Evolutionary conservation across 805 yeast species (phyloP).

Genomic region (Saccharomyces jurei): DNA sequence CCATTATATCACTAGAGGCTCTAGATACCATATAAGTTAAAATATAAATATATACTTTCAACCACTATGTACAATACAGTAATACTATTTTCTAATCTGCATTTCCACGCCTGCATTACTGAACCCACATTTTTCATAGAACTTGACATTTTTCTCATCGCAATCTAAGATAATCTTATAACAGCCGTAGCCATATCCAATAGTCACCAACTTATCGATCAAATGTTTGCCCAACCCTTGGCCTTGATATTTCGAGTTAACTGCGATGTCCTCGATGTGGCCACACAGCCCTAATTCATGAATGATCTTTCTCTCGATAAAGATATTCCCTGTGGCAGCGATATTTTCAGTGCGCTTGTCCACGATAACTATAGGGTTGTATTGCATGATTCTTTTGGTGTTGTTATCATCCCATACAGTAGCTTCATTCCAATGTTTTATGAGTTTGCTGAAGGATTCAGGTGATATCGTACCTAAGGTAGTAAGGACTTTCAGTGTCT

Average conservation of each 20-base stretch:
- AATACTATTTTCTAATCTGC: constrained; percentile 39
- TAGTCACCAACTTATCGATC: constrained; percentile 50
- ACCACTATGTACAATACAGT: not conserved
- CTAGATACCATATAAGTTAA: constrained; percentile 20
- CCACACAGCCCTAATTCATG: constrained; percentile 84
- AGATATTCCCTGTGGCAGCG: constrained; percentile 77
- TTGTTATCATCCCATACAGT: constrained; percentile 20
- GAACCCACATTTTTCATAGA: constrained; percentile 85
- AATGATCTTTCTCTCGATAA: constrained; percentile 75
- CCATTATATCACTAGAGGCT: constrained; percentile 64
- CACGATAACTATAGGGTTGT: constrained; percentile 63
- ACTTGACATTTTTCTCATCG: constrained; percentile 68
- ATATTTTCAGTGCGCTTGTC: constrained; percentile 39
- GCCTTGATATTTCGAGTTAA: constrained; percentile 69
- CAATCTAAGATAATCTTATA: constrained; percentile 90
- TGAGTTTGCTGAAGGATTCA: constrained; percentile 41
- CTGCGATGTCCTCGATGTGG: constrained; percentile 92
- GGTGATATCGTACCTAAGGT: constrained; percentile 67
- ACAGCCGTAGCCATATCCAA: constrained; percentile 59
- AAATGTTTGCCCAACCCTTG: constrained; percentile 64
- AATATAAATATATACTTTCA: constrained; percentile 10
- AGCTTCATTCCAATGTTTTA: constrained; percentile 47
- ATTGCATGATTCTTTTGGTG: constrained; percentile 35
- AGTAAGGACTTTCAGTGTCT: constrained; percentile 61
- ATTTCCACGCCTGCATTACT: constrained; percentile 58